Percentiles rank a stretch among this genome's conserved stretches.
phyloP scores from a whole-genome alignment of 1,139 yeast species.

The Yamadazyma pseudoaaseri region DNA sequence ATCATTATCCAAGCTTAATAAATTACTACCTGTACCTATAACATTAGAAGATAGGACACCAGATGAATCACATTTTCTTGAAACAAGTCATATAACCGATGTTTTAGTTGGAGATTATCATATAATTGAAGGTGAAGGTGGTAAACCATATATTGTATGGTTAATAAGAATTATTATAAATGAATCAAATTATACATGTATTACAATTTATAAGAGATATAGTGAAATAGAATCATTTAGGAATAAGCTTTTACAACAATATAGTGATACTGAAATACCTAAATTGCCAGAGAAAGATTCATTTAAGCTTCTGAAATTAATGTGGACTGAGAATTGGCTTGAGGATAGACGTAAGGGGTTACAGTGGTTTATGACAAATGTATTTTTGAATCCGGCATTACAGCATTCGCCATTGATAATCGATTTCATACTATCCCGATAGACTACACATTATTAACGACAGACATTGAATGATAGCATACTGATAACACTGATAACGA shows the following conservation, averaged over 20 bases:
- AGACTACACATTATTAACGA: background rate
- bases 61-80: constrained; percentile 9
- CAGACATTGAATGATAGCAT: too few relatives aligned
- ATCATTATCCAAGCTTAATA: constrained; percentile 29
- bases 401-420: constrained; percentile 48
- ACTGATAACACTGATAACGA: too few relatives aligned
- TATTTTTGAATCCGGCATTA: constrained; percentile 63
- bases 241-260: constrained; percentile 33
- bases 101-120: constrained; percentile 42
- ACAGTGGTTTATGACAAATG: constrained; percentile 71
- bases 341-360: constrained; percentile 64
- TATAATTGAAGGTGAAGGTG: constrained; percentile 36
- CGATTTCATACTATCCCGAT: constrained; percentile 39
- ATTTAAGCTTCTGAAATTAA: constrained; percentile 46
- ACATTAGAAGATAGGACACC: constrained; percentile 22
- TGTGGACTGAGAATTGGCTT: constrained; percentile 49
- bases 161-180: constrained; percentile 42
- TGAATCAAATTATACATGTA: constrained; percentile 45
- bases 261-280: constrained; percentile 49
- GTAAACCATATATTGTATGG: constrained; percentile 49
- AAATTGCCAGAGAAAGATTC: constrained; percentile 63
- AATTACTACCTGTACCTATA: constrained; percentile 39
- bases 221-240: constrained; percentile 60
- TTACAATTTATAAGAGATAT: constrained; percentile 59
- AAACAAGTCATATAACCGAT: constrained; percentile 32